Conservation (phyloP, 805 yeast species). For the Scheffersomyces amazonensis region DNA sequence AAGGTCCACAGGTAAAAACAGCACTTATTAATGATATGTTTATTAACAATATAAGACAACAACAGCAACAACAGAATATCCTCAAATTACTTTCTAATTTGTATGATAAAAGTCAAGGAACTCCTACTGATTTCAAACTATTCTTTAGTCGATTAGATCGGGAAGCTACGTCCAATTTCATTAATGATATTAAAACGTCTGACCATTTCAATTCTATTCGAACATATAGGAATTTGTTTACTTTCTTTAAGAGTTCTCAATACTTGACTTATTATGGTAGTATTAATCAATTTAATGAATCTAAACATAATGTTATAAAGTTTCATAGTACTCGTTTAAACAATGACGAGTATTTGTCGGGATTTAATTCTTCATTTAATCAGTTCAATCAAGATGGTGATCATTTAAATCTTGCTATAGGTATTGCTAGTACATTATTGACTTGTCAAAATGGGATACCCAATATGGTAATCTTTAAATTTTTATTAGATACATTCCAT, state of each 20-base stretch:
- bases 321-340: constrained; percentile 10
- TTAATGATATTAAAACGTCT: constrained; percentile 9
- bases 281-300: constrained; percentile 22
- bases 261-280: constrained; percentile 27
- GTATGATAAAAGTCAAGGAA: constrained; percentile 4
- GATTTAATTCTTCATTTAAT: constrained; percentile 15
- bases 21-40: constrained; percentile 6
- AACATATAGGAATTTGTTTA: constrained; percentile 20
- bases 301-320: constrained; percentile 6
- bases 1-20: background rate
- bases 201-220: constrained; percentile 21
- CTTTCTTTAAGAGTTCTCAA: constrained; percentile 26
- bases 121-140: constrained; percentile 10
- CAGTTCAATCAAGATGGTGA: constrained; percentile 7
- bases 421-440: constrained; percentile 8
- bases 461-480: constrained; percentile 17
- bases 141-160: constrained; percentile 13
- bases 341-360: constrained; percentile 18
- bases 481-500: constrained; percentile 24
- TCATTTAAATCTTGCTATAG: constrained; percentile 11
- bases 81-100: constrained; percentile 10
- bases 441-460: constrained; percentile 18
- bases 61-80: constrained; percentile 14
- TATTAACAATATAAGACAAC: constrained; percentile 14
- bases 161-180: constrained; percentile 6